Percentiles rank a stretch among this genome's conserved stretches.
phyloP scores from a whole-genome alignment of 495 filamentous ascomycete species.

The Ramalina intermedia region DNA sequence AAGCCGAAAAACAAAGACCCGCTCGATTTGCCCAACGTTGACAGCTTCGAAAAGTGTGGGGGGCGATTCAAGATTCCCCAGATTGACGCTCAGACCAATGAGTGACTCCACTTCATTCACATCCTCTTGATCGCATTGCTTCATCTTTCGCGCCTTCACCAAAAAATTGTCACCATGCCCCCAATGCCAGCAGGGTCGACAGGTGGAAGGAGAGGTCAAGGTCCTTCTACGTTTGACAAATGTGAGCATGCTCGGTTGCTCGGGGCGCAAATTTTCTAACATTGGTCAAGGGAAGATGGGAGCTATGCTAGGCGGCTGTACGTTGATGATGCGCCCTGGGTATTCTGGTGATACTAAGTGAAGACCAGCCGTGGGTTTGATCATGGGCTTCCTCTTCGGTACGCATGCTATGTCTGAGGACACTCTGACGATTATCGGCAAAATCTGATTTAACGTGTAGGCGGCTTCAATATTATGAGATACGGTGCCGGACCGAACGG shows the following conservation, averaged over 20 bases:
- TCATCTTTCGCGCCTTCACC: background rate
- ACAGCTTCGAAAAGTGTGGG: background rate
- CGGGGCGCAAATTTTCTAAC: conserved; percentile 15
- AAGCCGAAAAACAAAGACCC: background rate
- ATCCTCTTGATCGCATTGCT: too few relatives aligned
- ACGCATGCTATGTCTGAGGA: conserved; percentile 10
- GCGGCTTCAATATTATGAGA: conserved; percentile 84
- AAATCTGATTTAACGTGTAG: conserved; percentile 28
- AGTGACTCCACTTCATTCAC: too few relatives aligned
- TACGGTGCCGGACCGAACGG: conserved; percentile 89
- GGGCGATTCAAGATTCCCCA: background rate
- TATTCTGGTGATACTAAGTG: conserved; percentile 1
- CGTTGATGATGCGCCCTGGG: conserved; percentile 17
- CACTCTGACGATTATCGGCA: background rate
- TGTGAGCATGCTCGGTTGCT: conserved; percentile 41
- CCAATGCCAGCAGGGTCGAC: conserved; percentile 40
- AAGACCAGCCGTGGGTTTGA: conserved; percentile 66
- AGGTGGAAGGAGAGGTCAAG: conserved; percentile 26
- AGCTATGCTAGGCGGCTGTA: conserved; percentile 94
- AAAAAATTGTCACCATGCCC: conserved; percentile 38
- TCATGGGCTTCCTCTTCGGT: conserved; percentile 98
- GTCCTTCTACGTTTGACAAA: conserved; percentile 83
- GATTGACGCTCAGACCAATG: background rate
- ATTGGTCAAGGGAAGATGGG: conserved; percentile 76
- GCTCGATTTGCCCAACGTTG: background rate